phyloP scores from a whole-genome alignment of 2,329 filamentous ascomycete species.

The Monosporascus ibericus region DNA sequence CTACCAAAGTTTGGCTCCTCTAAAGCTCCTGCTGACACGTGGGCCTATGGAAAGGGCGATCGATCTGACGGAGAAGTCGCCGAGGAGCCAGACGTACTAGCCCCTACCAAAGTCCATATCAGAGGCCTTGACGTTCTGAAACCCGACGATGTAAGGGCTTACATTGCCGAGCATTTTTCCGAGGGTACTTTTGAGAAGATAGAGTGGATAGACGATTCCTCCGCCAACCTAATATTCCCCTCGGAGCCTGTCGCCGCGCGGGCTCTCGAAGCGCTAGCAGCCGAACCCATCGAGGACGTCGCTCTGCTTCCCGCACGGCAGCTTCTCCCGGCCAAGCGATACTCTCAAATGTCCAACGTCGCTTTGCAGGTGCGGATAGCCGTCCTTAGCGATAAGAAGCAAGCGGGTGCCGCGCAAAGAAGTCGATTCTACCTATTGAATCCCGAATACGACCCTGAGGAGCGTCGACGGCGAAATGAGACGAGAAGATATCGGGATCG shows the following conservation, averaged over 20 bases:
- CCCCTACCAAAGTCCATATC: constrained; percentile 70
- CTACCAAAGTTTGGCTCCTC: background rate
- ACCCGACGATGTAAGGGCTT: constrained; percentile 72
- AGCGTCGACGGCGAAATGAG: constrained; percentile 55
- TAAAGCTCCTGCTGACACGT: constrained; percentile 8
- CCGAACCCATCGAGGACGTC: constrained; percentile 45
- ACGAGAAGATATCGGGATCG: constrained; percentile 57
- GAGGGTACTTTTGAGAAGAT: constrained; percentile 52
- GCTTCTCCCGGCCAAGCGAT: constrained; percentile 61
- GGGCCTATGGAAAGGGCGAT: constrained; percentile 21
- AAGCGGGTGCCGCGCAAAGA: constrained; percentile 66
- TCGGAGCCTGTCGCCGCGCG: constrained; percentile 45
- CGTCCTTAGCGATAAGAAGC: constrained; percentile 71
- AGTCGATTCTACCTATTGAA: constrained; percentile 92
- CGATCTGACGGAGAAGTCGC: constrained; percentile 34
- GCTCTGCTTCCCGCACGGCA: constrained; percentile 55
- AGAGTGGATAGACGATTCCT: constrained; percentile 94
- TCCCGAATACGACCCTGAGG: constrained; percentile 79
- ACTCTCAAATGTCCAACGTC: constrained; percentile 62
- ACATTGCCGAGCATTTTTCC: constrained; percentile 62
- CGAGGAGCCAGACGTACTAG: constrained; percentile 26
- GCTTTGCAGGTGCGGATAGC: constrained; percentile 69
- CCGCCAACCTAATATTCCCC: constrained; percentile 77
- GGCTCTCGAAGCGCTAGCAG: constrained; percentile 48
- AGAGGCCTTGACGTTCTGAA: constrained; percentile 77